Conservation (phyloP, 306 rosid species). For the Oemleria cerasiformis region DNA sequence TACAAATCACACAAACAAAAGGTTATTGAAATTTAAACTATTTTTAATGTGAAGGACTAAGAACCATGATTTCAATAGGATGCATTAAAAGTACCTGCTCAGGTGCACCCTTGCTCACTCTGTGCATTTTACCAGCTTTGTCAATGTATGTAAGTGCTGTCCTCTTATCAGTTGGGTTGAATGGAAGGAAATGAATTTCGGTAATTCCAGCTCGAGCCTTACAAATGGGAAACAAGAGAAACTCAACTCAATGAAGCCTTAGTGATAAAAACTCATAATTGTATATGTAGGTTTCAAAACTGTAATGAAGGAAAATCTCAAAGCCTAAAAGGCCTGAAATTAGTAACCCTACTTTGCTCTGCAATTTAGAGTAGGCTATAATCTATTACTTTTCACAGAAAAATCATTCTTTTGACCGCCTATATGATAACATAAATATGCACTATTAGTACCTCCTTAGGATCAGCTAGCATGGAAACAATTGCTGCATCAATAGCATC, state of each 20-base stretch:
- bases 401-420: neutral
- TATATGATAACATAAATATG: neutral
- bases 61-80: neutral
- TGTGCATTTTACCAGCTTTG: slow-evolving; percentile 22
- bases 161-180: slow-evolving; percentile 27
- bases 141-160: slow-evolving; percentile 26
- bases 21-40: neutral
- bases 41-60: neutral
- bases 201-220: slow-evolving; percentile 21
- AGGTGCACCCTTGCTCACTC: slow-evolving; percentile 24
- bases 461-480: slow-evolving; percentile 23
- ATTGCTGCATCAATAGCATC: slow-evolving; percentile 29
- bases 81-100: slow-evolving; percentile 15
- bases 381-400: neutral
- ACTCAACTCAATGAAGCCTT: neutral
- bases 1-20: neutral
- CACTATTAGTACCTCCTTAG: slow-evolving; percentile 20
- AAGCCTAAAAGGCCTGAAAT: neutral
- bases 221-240: neutral
- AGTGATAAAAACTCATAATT: neutral
- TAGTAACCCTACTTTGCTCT: neutral
- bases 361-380: neutral
- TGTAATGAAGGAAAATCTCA: neutral
- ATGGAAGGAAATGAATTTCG: slow-evolving; percentile 27
- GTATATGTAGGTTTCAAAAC: neutral